Conservation (phyloP, 116 monocot genomes). For the Trichopus zeylanicus region DNA sequence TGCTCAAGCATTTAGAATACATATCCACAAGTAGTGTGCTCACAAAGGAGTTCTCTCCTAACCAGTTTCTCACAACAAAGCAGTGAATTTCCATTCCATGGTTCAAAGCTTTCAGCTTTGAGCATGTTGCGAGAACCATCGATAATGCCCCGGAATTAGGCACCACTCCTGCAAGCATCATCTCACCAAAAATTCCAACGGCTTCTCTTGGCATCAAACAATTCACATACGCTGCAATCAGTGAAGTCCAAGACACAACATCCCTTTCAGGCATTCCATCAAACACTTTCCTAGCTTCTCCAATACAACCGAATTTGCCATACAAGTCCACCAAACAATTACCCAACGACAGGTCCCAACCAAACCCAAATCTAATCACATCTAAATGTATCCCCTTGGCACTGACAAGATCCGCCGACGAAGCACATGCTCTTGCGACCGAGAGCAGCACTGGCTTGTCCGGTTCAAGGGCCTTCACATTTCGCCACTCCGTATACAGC, state of each 20-base stretch:
- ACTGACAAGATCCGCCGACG: conserved; percentile 16
- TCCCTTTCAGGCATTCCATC: conserved; percentile 31
- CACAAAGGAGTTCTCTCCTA: conserved; percentile 38
- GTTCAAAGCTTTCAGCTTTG: conserved; percentile 21
- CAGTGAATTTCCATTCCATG: conserved; percentile 46
- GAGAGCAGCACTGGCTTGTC: conserved; percentile 43
- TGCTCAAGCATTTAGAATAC: conserved; percentile 37
- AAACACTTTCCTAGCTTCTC: conserved; percentile 37
- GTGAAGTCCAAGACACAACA: conserved; percentile 64
- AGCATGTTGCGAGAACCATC: conserved; percentile 34
- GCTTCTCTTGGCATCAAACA: conserved; percentile 22
- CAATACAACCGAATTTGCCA: conserved; percentile 43
- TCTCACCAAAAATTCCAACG: conserved; percentile 26
- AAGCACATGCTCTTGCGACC: conserved; percentile 38
- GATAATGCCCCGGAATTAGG: conserved; percentile 53
- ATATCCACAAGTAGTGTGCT: conserved; percentile 39
- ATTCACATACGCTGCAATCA: conserved; percentile 26
- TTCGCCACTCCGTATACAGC: conserved; percentile 21
- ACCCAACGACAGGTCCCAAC: conserved; percentile 27
- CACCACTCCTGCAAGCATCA: conserved; percentile 22
- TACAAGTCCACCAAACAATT: conserved; percentile 64
- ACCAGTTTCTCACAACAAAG: conserved; percentile 31
- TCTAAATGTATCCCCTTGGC: conserved; percentile 53
- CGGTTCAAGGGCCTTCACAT: conserved; percentile 17
- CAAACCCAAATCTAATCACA: conserved; percentile 24